Percentiles rank a stretch among this genome's conserved stretches.
These are phyloP conservation scores for Suillus hirtellus DNA, from an alignment of 768 basidiomycete genomes.

Conservation along the genomic window DNA sequence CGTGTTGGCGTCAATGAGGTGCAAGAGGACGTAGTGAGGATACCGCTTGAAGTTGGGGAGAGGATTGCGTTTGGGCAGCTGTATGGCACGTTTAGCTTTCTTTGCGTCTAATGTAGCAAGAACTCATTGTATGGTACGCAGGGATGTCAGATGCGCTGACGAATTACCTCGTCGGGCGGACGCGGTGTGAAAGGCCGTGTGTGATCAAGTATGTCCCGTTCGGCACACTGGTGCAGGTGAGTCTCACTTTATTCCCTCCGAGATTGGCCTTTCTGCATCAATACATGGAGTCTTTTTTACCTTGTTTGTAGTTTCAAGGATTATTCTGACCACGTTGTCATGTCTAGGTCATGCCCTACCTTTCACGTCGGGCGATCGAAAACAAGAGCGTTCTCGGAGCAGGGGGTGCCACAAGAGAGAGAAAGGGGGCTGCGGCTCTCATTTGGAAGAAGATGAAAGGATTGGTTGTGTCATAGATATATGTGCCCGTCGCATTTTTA, in stretches of 20 bases:
- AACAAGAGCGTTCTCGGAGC: slow-evolving; percentile 86
- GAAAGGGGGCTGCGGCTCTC: slow-evolving; percentile 27
- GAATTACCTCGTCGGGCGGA: slow-evolving; percentile 60
- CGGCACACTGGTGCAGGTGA: slow-evolving; percentile 65
- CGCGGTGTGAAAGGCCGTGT: slow-evolving; percentile 57
- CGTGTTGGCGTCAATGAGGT: slow-evolving; percentile 13
- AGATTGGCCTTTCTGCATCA: not conserved
- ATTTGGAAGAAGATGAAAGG: slow-evolving; percentile 37
- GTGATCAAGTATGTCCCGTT: slow-evolving; percentile 86
- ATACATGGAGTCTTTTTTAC: not conserved
- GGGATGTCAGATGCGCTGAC: slow-evolving; percentile 89
- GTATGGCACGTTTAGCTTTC: slow-evolving; percentile 55
- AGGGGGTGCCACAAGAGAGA: slow-evolving; percentile 54
- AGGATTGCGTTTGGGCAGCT: slow-evolving; percentile 78
- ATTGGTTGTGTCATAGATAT: not conserved
- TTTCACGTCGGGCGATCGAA: slow-evolving; percentile 86
- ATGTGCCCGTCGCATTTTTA: not conserved
- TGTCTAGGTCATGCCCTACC: slow-evolving; percentile 82
- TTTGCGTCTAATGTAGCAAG: not conserved
- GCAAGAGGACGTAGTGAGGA: slow-evolving; percentile 22
- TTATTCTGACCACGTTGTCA: slow-evolving; percentile 16
- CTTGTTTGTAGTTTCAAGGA: not conserved
- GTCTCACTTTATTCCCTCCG: slow-evolving; percentile 10
- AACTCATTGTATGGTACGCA: slow-evolving; percentile 28
- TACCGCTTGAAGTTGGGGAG: slow-evolving; percentile 59